phyloP scores from a whole-genome alignment of 164 flowering plant genomes.

The Vitis amurensis region DNA sequence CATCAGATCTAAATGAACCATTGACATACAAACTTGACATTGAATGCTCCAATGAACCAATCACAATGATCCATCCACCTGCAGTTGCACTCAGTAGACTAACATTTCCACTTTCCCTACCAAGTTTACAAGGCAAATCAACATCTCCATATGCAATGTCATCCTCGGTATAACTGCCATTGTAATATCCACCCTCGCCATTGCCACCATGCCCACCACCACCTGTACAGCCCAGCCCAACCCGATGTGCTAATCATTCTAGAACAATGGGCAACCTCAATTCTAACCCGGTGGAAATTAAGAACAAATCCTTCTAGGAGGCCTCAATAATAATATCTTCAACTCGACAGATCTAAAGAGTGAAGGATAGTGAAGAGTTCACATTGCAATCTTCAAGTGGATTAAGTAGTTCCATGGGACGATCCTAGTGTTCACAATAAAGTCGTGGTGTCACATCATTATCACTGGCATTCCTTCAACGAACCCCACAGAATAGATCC shows the following conservation, averaged over 20 bases:
- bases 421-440: constrained; percentile 59
- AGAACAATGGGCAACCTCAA: constrained; percentile 49
- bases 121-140: constrained; percentile 96
- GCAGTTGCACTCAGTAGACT: constrained; percentile 59
- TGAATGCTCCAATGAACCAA: constrained; percentile 93
- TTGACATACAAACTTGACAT: constrained; percentile 59
- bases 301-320: constrained; percentile 75
- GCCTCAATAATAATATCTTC: constrained; percentile 82
- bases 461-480: constrained; percentile 45
- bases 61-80: constrained; percentile 93
- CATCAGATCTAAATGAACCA: constrained; percentile 84
- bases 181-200: constrained; percentile 80
- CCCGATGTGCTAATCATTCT: constrained; percentile 75
- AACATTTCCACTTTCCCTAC: constrained; percentile 92
- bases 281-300: constrained; percentile 87
- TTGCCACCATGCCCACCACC: constrained; percentile 99
- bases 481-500: constrained; percentile 81
- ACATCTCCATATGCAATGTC: constrained; percentile 82
- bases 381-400: constrained; percentile 98
- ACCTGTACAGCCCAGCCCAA: constrained; percentile 68
- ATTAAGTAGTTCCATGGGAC: constrained; percentile 85
- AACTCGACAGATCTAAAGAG: constrained; percentile 93
- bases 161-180: constrained; percentile 63
- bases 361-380: constrained; percentile 83
- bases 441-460: constrained; percentile 57